Conservation (phyloP, 2,329 filamentous ascomycete species). For the Fusarium hostae region DNA sequence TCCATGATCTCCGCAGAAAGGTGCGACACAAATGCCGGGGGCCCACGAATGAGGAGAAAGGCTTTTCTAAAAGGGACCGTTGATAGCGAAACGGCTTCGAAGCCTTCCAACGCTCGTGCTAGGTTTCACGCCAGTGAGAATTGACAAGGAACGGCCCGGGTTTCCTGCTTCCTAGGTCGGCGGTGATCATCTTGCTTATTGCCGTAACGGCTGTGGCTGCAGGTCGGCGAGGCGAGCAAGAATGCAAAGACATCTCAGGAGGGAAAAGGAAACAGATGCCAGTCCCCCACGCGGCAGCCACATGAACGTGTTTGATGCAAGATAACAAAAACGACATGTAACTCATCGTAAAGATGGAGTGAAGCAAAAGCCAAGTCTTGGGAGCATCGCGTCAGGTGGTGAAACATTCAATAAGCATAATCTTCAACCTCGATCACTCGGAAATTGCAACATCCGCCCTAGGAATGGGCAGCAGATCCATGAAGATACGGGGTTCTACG, state of each 20-base stretch:
- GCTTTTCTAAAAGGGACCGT: background rate
- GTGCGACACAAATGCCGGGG: slow-evolving; percentile 3
- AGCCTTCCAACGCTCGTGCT: background rate
- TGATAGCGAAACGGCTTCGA: slow-evolving; percentile 14
- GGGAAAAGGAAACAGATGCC: background rate
- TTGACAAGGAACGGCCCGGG: slow-evolving; percentile 28
- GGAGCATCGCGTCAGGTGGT: background rate
- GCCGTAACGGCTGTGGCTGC: background rate
- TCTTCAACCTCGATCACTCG: slow-evolving; percentile 17
- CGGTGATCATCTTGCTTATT: background rate
- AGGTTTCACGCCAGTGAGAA: slow-evolving; percentile 8
- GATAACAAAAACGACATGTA: background rate
- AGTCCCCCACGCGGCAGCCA: background rate
- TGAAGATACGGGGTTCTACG: background rate
- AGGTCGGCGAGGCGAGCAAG: background rate
- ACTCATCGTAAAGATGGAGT: background rate
- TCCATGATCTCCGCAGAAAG: slow-evolving; percentile 3
- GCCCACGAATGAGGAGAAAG: slow-evolving; percentile 1
- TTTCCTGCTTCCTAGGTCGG: background rate
- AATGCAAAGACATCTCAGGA: background rate
- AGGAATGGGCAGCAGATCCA: background rate
- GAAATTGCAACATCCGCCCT: slow-evolving; percentile 14
- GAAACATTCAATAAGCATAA: background rate
- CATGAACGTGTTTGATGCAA: background rate
- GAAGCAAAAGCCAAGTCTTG: background rate